Evolutionary conservation across 2,329 filamentous ascomycete genomes (phyloP).

Genomic region (Ilyonectria destructans): DNA sequence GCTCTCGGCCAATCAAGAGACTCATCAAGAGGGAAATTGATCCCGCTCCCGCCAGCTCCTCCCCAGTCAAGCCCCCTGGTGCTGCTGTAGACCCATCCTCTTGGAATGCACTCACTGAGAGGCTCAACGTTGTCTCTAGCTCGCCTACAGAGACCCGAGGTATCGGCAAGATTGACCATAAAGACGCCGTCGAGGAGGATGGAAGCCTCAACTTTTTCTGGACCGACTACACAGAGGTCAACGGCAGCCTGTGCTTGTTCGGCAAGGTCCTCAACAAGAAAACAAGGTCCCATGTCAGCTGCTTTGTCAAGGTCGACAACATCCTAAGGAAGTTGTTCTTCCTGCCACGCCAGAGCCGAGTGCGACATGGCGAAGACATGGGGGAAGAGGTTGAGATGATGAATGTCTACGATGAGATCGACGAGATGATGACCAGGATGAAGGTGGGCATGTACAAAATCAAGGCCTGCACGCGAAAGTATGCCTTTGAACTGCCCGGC

Average conservation of each 20-base stretch:
- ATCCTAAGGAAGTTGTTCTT: conserved; percentile 95
- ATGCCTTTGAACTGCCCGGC: conserved; percentile 92
- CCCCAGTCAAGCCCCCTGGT: conserved; percentile 75
- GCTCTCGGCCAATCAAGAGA: conserved; percentile 81
- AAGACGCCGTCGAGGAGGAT: conserved; percentile 93
- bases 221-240: conserved; percentile 95
- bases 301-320: conserved; percentile 97
- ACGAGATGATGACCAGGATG: conserved; percentile 88
- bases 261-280: conserved; percentile 96
- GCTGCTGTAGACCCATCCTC: conserved; percentile 82
- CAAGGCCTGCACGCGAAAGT: conserved; percentile 91
- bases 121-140: conserved; percentile 87
- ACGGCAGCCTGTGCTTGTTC: conserved; percentile 92
- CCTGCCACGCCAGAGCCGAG: conserved; percentile 80
- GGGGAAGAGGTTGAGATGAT: conserved; percentile 87
- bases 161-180: conserved; percentile 86
- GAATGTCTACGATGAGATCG: conserved; percentile 92
- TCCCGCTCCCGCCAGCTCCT: conserved; percentile 83
- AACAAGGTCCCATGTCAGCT: conserved; percentile 85
- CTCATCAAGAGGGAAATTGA: conserved; percentile 77
- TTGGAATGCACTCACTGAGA: conserved; percentile 91
- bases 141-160: conserved; percentile 74
- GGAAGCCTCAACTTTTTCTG: conserved; percentile 96
- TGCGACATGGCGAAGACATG: conserved; percentile 76
- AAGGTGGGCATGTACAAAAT: conserved; percentile 93